Percentiles rank a stretch among this genome's conserved stretches.
Conservation (phyloP, 352 stramenopile genomes). For the Sclerospora graminicola region DNA sequence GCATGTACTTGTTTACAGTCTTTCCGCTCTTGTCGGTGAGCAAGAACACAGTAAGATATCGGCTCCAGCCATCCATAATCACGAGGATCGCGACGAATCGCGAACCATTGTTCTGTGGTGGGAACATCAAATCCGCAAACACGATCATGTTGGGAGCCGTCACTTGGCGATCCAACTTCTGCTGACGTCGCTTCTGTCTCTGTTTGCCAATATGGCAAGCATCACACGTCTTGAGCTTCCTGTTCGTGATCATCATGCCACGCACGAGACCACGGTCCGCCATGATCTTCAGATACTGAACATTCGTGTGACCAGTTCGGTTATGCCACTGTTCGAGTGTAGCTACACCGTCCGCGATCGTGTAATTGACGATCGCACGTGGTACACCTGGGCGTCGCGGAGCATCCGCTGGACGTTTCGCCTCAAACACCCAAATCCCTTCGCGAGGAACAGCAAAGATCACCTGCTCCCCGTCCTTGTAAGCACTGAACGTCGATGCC, state of each 20-base stretch:
- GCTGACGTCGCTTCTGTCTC: neutral
- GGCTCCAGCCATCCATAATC: constrained; percentile 4
- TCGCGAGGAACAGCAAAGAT: neutral
- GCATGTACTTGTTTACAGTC: constrained; percentile 2
- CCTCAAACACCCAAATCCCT: constrained; percentile 1
- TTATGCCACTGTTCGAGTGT: neutral
- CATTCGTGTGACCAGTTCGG: neutral
- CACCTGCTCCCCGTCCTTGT: neutral
- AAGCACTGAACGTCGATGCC: neutral
- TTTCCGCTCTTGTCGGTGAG: neutral
- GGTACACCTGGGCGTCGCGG: no score
- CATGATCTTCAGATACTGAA: constrained; percentile 3
- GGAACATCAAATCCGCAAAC: constrained; percentile 3
- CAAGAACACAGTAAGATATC: constrained; percentile 1
- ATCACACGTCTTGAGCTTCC: neutral
- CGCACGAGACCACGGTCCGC: neutral
- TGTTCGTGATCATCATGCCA: neutral
- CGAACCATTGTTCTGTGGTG: neutral
- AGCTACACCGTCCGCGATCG: neutral
- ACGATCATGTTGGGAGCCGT: constrained; percentile 1
- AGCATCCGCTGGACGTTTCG: neutral
- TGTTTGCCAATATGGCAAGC: constrained; percentile 4
- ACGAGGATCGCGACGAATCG: neutral
- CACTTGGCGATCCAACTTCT: constrained; percentile 1
- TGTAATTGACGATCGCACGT: neutral